Evolutionary conservation across 805 yeast genomes (phyloP).

Genomic region (Ogataea allantospora): DNA sequence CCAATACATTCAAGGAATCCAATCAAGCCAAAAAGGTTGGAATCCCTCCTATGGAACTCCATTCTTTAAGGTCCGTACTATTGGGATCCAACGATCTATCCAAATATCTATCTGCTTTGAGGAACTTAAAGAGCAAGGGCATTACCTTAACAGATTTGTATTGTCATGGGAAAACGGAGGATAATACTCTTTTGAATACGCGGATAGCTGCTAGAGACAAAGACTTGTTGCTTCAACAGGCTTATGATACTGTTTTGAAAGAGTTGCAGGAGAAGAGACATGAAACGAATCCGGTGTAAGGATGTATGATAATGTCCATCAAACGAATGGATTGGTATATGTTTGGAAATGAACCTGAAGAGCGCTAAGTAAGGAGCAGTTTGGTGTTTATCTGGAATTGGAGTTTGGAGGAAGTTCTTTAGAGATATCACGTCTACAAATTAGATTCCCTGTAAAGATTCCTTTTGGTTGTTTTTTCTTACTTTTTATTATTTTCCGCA

Average conservation of each 20-base stretch:
- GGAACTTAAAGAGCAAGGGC: conserved; percentile 40
- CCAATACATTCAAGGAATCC: conserved; percentile 17
- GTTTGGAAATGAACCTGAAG: too few species aligned
- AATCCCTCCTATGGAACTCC: conserved; percentile 1
- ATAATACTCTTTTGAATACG: conserved; percentile 17
- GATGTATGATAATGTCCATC: too few species aligned
- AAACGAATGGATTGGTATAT: too few species aligned
- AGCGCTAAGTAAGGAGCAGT: too few species aligned
- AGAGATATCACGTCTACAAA: too few species aligned
- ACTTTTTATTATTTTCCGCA: conserved; percentile 1
- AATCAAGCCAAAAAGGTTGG: conserved; percentile 6
- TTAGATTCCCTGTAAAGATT: too few species aligned
- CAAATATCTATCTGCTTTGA: conserved; percentile 38
- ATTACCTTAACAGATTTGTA: conserved; percentile 38
- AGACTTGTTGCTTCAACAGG: conserved; percentile 9
- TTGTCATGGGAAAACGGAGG: conserved; percentile 9
- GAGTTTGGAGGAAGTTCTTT: too few species aligned
- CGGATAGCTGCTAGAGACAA: conserved; percentile 3
- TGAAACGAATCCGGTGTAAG: background rate
- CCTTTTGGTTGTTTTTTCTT: background rate
- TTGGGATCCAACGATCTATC: conserved; percentile 35
- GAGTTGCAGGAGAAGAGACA: conserved; percentile 16
- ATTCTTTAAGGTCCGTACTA: conserved; percentile 36
- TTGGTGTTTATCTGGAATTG: too few species aligned
- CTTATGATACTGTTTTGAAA: conserved; percentile 27